phyloP scores from a whole-genome alignment of 2,329 filamentous ascomycete species.

The Fusarium keratoplasticum region DNA sequence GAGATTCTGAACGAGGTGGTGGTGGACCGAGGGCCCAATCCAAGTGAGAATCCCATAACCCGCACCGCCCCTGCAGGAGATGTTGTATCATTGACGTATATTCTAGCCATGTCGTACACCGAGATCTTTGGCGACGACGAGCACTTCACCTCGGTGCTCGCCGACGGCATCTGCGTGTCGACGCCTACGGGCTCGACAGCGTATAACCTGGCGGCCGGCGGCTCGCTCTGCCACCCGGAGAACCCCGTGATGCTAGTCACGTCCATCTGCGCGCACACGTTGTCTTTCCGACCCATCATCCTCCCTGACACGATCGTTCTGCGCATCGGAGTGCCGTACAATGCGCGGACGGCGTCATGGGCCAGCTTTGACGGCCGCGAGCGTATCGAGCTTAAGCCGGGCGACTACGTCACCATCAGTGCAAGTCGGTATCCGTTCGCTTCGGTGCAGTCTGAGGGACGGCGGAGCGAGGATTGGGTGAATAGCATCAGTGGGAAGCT shows the following conservation, averaged over 20 bases:
- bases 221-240: conserved; percentile 93
- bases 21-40: conserved; percentile 91
- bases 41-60: conserved; percentile 69
- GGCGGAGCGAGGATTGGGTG: conserved; percentile 82
- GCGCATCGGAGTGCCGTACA: conserved; percentile 92
- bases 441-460: conserved; percentile 76
- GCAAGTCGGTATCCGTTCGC: conserved; percentile 86
- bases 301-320: conserved; percentile 96
- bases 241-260: conserved; percentile 97
- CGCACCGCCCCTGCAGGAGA: not conserved
- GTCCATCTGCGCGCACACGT: conserved; percentile 92
- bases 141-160: conserved; percentile 93
- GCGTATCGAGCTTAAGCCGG: conserved; percentile 80
- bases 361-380: conserved; percentile 98
- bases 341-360: conserved; percentile 90
- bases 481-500: conserved; percentile 83
- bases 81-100: conserved; percentile 13
- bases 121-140: conserved; percentile 96
- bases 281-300: conserved; percentile 96
- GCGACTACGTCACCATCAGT: conserved; percentile 87
- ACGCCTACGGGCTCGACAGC: conserved; percentile 95
- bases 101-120: conserved; percentile 84
- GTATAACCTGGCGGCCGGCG: conserved; percentile 96
- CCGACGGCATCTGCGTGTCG: conserved; percentile 92
- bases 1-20: conserved; percentile 98